Percentiles rank a stretch among this genome's conserved stretches.
Conservation (phyloP, 2,329 filamentous ascomycete genomes). For the Exophiala alcalophila region DNA sequence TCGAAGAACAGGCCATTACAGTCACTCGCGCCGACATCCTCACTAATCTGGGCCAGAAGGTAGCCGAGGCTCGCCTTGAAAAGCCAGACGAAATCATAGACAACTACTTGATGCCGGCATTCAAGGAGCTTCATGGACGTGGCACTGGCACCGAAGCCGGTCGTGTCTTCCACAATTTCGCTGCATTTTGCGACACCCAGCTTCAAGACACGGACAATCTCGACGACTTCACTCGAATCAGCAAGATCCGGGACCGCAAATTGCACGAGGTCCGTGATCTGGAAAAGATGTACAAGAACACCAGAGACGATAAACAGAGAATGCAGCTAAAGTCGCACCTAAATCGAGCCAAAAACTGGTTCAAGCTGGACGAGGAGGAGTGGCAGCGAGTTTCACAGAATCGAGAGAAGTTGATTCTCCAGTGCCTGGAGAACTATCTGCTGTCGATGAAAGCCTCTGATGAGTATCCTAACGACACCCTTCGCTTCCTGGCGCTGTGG, state of each 20-base stretch:
- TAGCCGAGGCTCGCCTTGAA: conserved; percentile 85
- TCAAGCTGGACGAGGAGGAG: conserved; percentile 85
- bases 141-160: conserved; percentile 71
- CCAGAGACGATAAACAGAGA: conserved; percentile 44
- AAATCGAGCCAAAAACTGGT: conserved; percentile 77
- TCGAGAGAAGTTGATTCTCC: conserved; percentile 76
- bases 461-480: conserved; percentile 79
- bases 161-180: conserved; percentile 90
- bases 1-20: conserved; percentile 66
- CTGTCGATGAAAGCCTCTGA: conserved; percentile 81
- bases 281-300: conserved; percentile 53
- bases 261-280: conserved; percentile 75
- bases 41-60: conserved; percentile 81
- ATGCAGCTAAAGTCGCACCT: conserved; percentile 60
- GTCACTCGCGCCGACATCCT: conserved; percentile 76
- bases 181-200: conserved; percentile 91
- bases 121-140: conserved; percentile 72
- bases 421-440: conserved; percentile 91
- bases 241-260: conserved; percentile 76
- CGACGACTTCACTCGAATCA: conserved; percentile 78
- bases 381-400: conserved; percentile 73
- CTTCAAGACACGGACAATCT: conserved; percentile 79
- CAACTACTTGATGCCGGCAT: conserved; percentile 78
- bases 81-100: conserved; percentile 88
- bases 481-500: conserved; percentile 93